These are phyloP conservation scores for Viridothelium virens DNA, from an alignment of 495 filamentous ascomycete species.

Conservation along the genomic window DNA sequence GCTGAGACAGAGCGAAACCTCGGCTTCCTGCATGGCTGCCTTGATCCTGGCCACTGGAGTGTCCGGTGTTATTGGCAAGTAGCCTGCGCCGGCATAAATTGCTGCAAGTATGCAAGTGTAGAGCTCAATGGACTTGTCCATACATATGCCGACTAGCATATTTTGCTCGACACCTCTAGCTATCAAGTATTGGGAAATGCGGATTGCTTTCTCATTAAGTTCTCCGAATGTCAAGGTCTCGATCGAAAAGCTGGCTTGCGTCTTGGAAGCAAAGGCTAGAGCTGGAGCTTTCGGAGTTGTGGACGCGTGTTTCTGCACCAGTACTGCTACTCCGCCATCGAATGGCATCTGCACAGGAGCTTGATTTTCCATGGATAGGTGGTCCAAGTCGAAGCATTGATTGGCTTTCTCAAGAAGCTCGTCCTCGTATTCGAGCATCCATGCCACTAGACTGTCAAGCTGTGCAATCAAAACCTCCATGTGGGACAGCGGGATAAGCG, in stretches of 20 bases:
- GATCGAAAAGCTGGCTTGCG: constrained; percentile 30
- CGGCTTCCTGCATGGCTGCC: constrained; percentile 48
- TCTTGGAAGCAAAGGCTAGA: constrained; percentile 49
- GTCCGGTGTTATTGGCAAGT: constrained; percentile 61
- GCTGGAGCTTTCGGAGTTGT: constrained; percentile 48
- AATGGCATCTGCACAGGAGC: constrained; percentile 22
- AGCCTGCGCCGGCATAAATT: constrained; percentile 63
- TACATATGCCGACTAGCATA: constrained; percentile 56
- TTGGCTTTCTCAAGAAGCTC: constrained; percentile 34
- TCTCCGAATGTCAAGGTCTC: constrained; percentile 51
- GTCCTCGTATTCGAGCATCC: constrained; percentile 40
- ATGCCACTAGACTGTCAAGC: constrained; percentile 44
- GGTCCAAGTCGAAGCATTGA: constrained; percentile 31
- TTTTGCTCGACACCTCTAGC: constrained; percentile 40
- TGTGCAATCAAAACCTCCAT: constrained; percentile 49
- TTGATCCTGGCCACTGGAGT: constrained; percentile 49
- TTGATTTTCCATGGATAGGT: constrained; percentile 51
- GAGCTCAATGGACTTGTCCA: constrained; percentile 60
- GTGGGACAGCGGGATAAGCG: constrained; percentile 44
- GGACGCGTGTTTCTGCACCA: constrained; percentile 47
- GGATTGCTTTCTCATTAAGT: constrained; percentile 55
- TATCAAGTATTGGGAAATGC: constrained; percentile 52
- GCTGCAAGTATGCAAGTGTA: constrained; percentile 66
- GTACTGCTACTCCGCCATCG: constrained; percentile 35
- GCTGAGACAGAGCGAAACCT: constrained; percentile 42